Percentiles rank a stretch among this genome's conserved stretches.
phyloP scores from a whole-genome alignment of 2,329 filamentous ascomycete species.

The Alternaria burnsii region DNA sequence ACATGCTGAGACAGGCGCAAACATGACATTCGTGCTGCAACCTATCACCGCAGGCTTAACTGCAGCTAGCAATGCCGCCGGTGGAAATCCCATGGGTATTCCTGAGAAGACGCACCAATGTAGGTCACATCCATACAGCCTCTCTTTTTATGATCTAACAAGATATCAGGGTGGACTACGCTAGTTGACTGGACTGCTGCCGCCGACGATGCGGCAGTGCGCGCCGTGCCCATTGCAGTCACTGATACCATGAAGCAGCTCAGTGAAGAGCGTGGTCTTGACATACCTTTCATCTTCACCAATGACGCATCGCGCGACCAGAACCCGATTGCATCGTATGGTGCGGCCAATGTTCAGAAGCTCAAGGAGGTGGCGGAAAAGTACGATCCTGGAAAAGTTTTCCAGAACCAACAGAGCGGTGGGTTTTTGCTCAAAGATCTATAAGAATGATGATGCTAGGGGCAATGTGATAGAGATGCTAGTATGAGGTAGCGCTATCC shows the following conservation, averaged over 20 bases:
- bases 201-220: background rate
- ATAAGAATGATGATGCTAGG: background rate
- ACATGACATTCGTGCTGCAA: background rate
- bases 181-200: background rate
- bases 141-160: background rate
- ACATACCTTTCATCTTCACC: background rate
- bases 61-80: background rate
- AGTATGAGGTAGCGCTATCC: no score
- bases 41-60: background rate
- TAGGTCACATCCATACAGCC: background rate
- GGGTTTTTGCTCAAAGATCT: background rate
- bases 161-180: background rate
- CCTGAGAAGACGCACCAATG: background rate
- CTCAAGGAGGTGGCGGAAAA: background rate
- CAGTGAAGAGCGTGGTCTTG: background rate
- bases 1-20: background rate
- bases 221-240: background rate
- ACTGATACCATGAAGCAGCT: background rate
- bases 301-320: background rate
- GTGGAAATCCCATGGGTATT: background rate
- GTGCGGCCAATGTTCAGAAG: background rate
- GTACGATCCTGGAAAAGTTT: background rate
- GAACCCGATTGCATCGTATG: background rate
- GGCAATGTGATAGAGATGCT: rapidly evolving
- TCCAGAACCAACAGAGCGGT: background rate